Evolutionary conservation across 768 basidiomycete genomes (phyloP).

Genomic region (Lentinula boryana): DNA sequence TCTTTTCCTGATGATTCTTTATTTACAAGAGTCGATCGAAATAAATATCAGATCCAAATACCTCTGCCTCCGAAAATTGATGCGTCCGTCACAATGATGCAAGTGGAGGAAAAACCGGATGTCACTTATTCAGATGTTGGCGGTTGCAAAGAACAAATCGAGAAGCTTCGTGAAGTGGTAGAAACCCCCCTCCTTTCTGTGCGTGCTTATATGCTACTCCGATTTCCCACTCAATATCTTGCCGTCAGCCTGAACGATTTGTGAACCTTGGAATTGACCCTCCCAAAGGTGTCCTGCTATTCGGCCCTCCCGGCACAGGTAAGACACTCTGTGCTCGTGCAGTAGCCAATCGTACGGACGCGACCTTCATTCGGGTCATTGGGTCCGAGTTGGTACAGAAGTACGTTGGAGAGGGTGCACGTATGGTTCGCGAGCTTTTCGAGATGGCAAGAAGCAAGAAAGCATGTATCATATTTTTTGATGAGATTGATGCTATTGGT

Average conservation of each 20-base stretch:
- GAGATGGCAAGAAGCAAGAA: slow-evolving; percentile 99
- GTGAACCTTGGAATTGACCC: slow-evolving; percentile 98
- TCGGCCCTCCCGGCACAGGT: slow-evolving; percentile 95
- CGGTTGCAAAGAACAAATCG: slow-evolving; percentile 99
- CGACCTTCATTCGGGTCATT: slow-evolving; percentile 98
- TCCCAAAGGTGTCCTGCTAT: slow-evolving; percentile 95
- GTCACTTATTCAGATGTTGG: slow-evolving; percentile 98
- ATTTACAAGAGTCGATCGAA: slow-evolving; percentile 74
- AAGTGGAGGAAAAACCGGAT: slow-evolving; percentile 97
- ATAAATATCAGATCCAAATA: slow-evolving; percentile 98
- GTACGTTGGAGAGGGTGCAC: slow-evolving; percentile 97
- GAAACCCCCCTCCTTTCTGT: slow-evolving; percentile 94
- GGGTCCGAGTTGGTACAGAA: slow-evolving; percentile 99
- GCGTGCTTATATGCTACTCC: slow-evolving; percentile 20
- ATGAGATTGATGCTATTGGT: slow-evolving; percentile 97
- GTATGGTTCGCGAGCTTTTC: slow-evolving; percentile 98
- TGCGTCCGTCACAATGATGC: slow-evolving; percentile 99
- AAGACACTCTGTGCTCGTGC: slow-evolving; percentile 98
- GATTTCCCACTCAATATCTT: slow-evolving; percentile 13
- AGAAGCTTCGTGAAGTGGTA: slow-evolving; percentile 97
- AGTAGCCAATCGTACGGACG: slow-evolving; percentile 97
- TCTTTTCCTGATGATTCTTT: background rate
- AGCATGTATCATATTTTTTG: slow-evolving; percentile 99
- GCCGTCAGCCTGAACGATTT: slow-evolving; percentile 88
- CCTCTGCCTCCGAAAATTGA: slow-evolving; percentile 98